Evolutionary conservation across 2,329 filamentous ascomycete genomes (phyloP).

Genomic region (Harringtonia aguacate): DNA sequence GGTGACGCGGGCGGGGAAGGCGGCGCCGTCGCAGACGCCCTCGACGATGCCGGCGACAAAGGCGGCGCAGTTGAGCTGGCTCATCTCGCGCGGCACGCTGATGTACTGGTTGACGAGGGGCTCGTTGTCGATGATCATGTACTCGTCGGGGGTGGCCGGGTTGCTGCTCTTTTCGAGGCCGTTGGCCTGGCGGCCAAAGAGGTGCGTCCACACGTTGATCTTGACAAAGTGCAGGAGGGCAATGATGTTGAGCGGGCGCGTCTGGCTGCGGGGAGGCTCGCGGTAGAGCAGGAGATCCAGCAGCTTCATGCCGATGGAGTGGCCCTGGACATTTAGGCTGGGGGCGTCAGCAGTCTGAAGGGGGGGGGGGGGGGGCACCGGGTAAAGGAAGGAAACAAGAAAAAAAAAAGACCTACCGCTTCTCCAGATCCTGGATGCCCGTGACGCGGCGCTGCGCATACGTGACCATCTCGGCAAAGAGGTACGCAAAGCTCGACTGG

Average conservation of each 20-base stretch:
- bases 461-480: constrained; percentile 93
- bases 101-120: constrained; percentile 92
- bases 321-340: constrained; percentile 83
- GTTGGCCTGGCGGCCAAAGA: constrained; percentile 85
- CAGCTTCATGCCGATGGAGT: constrained; percentile 85
- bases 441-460: constrained; percentile 88
- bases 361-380: no score
- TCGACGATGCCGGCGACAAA: constrained; percentile 93
- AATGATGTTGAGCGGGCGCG: constrained; percentile 78
- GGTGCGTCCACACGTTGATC: constrained; percentile 80
- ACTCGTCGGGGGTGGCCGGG: constrained; percentile 78
- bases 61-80: constrained; percentile 89
- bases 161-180: constrained; percentile 81
- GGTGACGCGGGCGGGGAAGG: constrained; percentile 79
- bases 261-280: constrained; percentile 57
- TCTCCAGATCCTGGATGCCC: constrained; percentile 88
- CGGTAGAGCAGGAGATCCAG: constrained; percentile 92
- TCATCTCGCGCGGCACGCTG: constrained; percentile 89
- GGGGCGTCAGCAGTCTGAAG: no score
- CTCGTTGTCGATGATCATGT: constrained; percentile 99
- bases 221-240: constrained; percentile 92
- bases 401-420: constrained; percentile 46
- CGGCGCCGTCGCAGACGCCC: constrained; percentile 87
- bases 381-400: constrained; percentile 2
- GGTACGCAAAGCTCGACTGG: constrained; percentile 86